Evolutionary conservation across 805 yeast species (phyloP).

Genomic region (Candida oleophila): DNA sequence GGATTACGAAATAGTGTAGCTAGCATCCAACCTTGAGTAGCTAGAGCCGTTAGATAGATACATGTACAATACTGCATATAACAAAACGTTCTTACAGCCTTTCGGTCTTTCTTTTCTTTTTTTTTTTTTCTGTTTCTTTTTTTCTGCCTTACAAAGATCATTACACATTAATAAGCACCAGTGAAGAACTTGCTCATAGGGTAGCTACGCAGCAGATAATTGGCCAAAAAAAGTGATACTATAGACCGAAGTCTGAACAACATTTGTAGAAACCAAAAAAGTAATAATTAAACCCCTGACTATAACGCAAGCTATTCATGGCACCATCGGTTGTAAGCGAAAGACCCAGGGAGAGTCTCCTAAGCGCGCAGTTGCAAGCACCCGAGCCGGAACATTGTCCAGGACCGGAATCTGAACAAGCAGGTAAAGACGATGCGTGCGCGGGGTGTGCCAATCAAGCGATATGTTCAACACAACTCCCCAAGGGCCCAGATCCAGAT

Average conservation of each 20-base stretch:
- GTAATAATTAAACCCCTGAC: not conserved
- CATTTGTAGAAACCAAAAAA: not conserved
- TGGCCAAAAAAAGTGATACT: too few species aligned
- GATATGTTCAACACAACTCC: constrained; percentile 78
- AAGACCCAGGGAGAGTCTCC: constrained; percentile 3
- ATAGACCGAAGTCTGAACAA: too few species aligned
- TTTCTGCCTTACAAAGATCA: not conserved
- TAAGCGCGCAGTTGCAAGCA: constrained; percentile 35
- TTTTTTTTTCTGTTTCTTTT: not conserved
- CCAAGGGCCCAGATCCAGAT: constrained; percentile 96
- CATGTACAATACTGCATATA: constrained; percentile 1
- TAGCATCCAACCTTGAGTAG: not conserved
- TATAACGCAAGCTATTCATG: not conserved
- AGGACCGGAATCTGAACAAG: constrained; percentile 91
- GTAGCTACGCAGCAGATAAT: too few species aligned
- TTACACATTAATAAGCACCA: too few species aligned
- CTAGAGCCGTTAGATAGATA: not conserved
- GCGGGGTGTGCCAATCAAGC: constrained; percentile 91
- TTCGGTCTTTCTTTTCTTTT: not conserved
- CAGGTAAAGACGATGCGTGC: constrained; percentile 95
- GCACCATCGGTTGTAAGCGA: constrained; percentile 4
- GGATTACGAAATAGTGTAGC: not conserved
- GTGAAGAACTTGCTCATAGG: too few species aligned
- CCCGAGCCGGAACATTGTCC: constrained; percentile 98
- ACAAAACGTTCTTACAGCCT: not conserved